A percentile compares a stretch with the other conserved stretches of the same genome.
Evolutionary conservation across 1,284 basidiomycete genomes (phyloP).

Genomic region (Moesziomyces antarcticus): DNA sequence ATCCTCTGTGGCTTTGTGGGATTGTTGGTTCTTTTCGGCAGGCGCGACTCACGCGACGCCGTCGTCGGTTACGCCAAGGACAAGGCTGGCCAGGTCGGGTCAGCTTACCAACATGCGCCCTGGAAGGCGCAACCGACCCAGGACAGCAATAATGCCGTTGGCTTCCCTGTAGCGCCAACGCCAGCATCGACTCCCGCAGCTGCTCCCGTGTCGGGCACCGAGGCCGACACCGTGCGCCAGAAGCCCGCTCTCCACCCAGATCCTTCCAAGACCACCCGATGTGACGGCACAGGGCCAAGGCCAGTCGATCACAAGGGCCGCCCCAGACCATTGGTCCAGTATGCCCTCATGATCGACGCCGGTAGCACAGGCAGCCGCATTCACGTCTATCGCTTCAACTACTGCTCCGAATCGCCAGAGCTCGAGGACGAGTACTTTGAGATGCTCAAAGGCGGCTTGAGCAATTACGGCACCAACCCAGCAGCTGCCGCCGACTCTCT

Average conservation of each 20-base stretch:
- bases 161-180: slow-evolving; percentile 15
- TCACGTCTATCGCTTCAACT: slow-evolving; percentile 83
- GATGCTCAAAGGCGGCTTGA: slow-evolving; percentile 84
- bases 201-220: slow-evolving; percentile 29
- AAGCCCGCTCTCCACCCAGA: slow-evolving; percentile 58
- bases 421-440: slow-evolving; percentile 96
- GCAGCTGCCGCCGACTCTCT: slow-evolving; percentile 81
- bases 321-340: slow-evolving; percentile 73
- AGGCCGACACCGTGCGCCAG: slow-evolving; percentile 27
- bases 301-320: slow-evolving; percentile 50
- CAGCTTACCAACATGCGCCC: slow-evolving; percentile 29
- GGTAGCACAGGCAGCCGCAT: slow-evolving; percentile 97
- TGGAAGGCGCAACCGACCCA: slow-evolving; percentile 24
- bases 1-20: slow-evolving; percentile 38
- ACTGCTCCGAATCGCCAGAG: slow-evolving; percentile 71
- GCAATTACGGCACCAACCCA: slow-evolving; percentile 74
- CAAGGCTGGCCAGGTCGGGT: slow-evolving; percentile 40
- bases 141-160: slow-evolving; percentile 18
- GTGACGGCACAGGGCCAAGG: slow-evolving; percentile 32
- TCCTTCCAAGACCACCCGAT: slow-evolving; percentile 60
- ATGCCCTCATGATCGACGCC: slow-evolving; percentile 96
- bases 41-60: slow-evolving; percentile 39
- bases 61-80: slow-evolving; percentile 51
- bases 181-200: slow-evolving; percentile 12
- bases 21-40: slow-evolving; percentile 41